Base-by-base conservation (phyloP, 1,284 basidiomycete species). In the Gomphus bonarii region DNA sequence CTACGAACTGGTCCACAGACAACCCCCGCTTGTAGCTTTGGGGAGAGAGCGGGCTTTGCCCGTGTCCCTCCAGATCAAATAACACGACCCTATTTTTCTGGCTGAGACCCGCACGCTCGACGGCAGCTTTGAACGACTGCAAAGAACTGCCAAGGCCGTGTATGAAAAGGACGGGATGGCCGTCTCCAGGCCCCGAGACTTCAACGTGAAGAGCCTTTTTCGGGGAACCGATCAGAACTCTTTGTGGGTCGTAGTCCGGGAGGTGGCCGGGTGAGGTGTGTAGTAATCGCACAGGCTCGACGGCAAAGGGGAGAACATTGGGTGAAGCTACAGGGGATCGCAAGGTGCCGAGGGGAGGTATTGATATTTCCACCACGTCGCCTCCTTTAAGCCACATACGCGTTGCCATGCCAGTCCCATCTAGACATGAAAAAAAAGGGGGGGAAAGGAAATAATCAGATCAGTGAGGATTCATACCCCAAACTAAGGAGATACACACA, bases 371-470 rank as follows among this genome's bases (percentile, higher is more conserved):
- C 3, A 70, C 62, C 11, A 58, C 40, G 52, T 69, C 68, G 11
- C 68, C 68, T n/a, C 63, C 51, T 54, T 68, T 62, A n/a, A 70
- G 60, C 58, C 63, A 69, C 3, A 55, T 58, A 3, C 55, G 54
- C 11, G 64, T 55, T 18, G 63, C 64, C 25, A 68, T 62, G n/a
- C 67, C 67, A 4, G 69, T 67, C 12, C 68, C 68, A 11, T 58
- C 64, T 56, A 56, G 20, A 31, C 22, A n/a, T n/a, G n/a, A n/a
- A n/a, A n/a, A n/a, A n/a, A n/a, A n/a, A n/a, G n/a, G n/a, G n/a
- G n/a, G n/a, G n/a, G n/a, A n/a, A n/a, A n/a, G n/a, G 18, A 22
- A 33, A 8, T n/a, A 55, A 20, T 18, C 22, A n/a, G n/a, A 31
- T 30, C 2, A 50, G 18, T 36, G 16, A 22, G 11, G 9, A 31